Percentiles rank a stretch among this genome's conserved stretches.
Conservation (phyloP, 345 rosid species). For the Eucalyptus cloeziana region DNA sequence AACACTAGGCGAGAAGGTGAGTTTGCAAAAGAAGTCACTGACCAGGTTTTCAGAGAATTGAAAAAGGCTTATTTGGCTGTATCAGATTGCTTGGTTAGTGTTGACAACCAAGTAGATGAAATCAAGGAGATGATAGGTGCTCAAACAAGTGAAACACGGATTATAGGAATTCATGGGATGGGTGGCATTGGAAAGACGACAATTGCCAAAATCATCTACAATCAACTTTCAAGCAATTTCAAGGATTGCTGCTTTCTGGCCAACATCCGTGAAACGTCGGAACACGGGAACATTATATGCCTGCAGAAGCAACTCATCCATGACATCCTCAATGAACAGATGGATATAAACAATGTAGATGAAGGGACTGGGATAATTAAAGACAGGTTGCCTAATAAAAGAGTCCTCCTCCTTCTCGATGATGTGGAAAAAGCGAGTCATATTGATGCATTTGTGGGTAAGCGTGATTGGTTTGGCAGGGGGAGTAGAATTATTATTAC, state of each 20-base stretch:
- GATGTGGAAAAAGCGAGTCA: background rate
- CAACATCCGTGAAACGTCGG: too few relatives aligned
- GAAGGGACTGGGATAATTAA: too few relatives aligned
- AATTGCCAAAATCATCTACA: too few relatives aligned
- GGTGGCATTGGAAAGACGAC: too few relatives aligned
- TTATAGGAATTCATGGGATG: too few relatives aligned
- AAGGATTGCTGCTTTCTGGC: too few relatives aligned
- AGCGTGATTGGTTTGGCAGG: background rate
- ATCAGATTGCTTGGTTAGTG: rapidly evolving
- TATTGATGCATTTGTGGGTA: background rate
- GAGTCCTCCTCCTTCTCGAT: background rate
- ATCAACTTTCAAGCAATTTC: rapidly evolving
- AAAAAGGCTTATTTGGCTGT: rapidly evolving
- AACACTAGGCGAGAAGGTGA: too few relatives aligned
- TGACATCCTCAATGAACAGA: rapidly evolving
- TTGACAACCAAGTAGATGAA: rapidly evolving
- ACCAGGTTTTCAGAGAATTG: rapidly evolving
- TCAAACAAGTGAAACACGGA: too few relatives aligned
- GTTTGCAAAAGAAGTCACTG: rapidly evolving
- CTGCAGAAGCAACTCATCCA: rapidly evolving
- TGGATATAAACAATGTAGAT: rapidly evolving
- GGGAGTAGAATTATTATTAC: background rate
- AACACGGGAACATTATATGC: rapidly evolving
- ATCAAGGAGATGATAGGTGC: too few relatives aligned
- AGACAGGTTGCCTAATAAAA: background rate